Conservation (phyloP, 371 early-diverging fungal species). For the Massospora cicadina region DNA sequence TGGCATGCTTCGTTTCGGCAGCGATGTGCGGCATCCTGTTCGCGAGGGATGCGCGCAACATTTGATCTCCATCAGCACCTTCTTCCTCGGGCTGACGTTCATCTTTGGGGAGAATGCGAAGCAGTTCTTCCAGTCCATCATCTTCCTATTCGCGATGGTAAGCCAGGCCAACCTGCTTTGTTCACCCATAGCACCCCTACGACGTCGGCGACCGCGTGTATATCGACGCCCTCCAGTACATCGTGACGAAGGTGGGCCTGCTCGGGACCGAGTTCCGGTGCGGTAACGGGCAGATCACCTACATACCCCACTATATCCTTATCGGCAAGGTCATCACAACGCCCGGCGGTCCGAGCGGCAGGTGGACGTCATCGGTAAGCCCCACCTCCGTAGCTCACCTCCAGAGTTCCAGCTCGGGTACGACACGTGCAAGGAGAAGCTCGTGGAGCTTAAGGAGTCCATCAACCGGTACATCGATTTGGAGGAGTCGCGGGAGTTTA, state of each 20-base stretch:
- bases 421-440: conserved; percentile 35
- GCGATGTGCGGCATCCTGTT: conserved; percentile 5
- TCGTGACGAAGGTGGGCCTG: conserved; percentile 21
- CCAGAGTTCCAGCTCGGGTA: conserved; percentile 33
- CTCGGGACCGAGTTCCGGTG: conserved; percentile 24
- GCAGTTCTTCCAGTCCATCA: conserved; percentile 34
- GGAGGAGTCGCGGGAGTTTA: conserved; percentile 40
- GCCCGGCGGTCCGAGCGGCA: conserved; percentile 45
- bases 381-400: not conserved
- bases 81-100: conserved; percentile 37
- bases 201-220: conserved; percentile 24
- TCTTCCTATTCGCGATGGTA: conserved; percentile 31
- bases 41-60: not conserved
- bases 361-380: conserved; percentile 30
- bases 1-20: conserved; percentile 6
- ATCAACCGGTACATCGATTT: conserved; percentile 34
- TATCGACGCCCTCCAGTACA: conserved; percentile 18
- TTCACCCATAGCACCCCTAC: conserved; percentile 27
- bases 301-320: conserved; percentile 53
- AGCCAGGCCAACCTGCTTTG: not conserved
- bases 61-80: conserved; percentile 21
- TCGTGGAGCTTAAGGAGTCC: conserved; percentile 27
- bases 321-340: conserved; percentile 52
- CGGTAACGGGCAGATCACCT: conserved; percentile 48
- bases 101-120: conserved; percentile 38